Base-by-base conservation (phyloP, 2,329 filamentous ascomycete genomes). In the Fusarium nygamai region DNA sequence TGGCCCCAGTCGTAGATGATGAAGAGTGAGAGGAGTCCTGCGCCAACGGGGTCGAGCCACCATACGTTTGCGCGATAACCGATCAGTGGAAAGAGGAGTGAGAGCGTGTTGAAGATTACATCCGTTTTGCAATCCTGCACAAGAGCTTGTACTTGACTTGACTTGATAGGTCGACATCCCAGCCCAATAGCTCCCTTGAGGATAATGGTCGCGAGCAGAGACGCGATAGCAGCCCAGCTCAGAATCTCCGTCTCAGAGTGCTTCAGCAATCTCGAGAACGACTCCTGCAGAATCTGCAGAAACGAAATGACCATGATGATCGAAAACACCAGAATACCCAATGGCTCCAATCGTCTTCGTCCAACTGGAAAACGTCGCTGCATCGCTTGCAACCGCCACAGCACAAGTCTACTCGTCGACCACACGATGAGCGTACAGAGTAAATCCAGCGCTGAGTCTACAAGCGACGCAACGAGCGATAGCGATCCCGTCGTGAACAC, bases 31-130 rank as follows among this genome's bases (percentile, higher is more conserved):
- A 93, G 84, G 0, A 92, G 76, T 0, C 88, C 87, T 8, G 91
- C 91, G 62, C 91, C 91, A 0, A 88, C 83, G 11, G 85, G 84
- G 78, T 93, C 91, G 20, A 93, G 84, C 91, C 91, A 93, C 91
- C 91, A 93, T 20, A 92, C 77, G 31, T 88, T 79, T 8, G 87
- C 84, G 56, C 88, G 84, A 74, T 88, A 85, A 12, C 91, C 91
- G 57, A 92, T 79, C 2, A 96, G 87, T 1, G 94, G 94, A 78
- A 97, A 97, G n/a, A 96, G 88, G 76, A 97, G 94, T 50, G 92
- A 94, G 74, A 96, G 94, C 1, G 90, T 91, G 84, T 97, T 97
- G 88, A 97, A 97, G 27, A 96, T 90, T 16, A 97, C 93, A 77
- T 97, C 93, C 0, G 93, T 92, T 78, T 85, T 83, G 66, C 80